Evolutionary conservation across 2,329 filamentous ascomycete species (phyloP).

Genomic region (Sclerotinia borealis): DNA sequence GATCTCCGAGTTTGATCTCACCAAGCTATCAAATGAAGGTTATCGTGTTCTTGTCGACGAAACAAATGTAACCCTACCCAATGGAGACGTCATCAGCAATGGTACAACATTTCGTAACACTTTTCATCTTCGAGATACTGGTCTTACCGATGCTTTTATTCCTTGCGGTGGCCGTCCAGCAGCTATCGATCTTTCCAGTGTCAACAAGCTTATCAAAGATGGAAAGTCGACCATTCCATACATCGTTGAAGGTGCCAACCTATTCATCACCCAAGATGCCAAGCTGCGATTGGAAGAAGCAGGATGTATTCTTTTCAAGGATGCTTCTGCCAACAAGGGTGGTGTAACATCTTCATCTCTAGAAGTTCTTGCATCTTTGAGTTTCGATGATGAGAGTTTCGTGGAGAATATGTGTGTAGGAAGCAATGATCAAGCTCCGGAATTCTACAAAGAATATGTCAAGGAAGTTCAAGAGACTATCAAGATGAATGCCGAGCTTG

Average conservation of each 20-base stretch:
- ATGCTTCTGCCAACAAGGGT: conserved; percentile 97
- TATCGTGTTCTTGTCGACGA: conserved; percentile 93
- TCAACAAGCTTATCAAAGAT: conserved; percentile 80
- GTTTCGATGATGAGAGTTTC: conserved; percentile 87
- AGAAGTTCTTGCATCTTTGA: conserved; percentile 88
- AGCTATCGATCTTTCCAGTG: conserved; percentile 87
- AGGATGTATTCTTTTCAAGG: conserved; percentile 95
- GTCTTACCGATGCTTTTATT: conserved; percentile 81
- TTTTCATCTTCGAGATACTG: conserved; percentile 78
- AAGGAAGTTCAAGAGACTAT: conserved; percentile 87
- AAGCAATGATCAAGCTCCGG: conserved; percentile 65
- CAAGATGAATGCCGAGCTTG: conserved; percentile 80
- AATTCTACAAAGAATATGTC: conserved; percentile 92
- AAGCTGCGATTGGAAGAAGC: conserved; percentile 92
- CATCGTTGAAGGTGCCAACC: conserved; percentile 94
- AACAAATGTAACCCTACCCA: conserved; percentile 78
- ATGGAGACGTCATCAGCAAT: conserved; percentile 79
- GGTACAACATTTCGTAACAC: conserved; percentile 96
- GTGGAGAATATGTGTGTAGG: conserved; percentile 91
- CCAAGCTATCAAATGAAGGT: conserved; percentile 79
- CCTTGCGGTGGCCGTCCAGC: conserved; percentile 95
- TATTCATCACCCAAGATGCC: conserved; percentile 98
- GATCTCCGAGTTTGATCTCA: conserved; percentile 79
- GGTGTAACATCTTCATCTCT: conserved; percentile 96
- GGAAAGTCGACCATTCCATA: conserved; percentile 86